Base-by-base conservation (phyloP, 1,284 basidiomycete genomes). In the Heterobasidion occidentale region DNA sequence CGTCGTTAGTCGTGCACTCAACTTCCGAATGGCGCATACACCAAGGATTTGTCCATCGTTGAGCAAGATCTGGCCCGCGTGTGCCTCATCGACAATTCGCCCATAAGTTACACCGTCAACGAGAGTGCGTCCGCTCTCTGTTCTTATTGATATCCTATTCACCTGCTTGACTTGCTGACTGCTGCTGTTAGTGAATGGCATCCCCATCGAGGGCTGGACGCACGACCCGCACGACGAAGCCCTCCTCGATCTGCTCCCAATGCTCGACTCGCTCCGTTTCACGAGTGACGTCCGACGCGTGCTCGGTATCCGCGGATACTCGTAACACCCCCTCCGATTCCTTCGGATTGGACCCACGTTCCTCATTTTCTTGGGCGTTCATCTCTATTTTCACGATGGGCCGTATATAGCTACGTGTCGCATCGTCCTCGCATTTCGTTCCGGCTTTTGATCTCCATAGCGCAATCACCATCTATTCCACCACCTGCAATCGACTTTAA, bases 161-260 rank as follows among this genome's bases (percentile, higher is more conserved):
- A n/a, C 33, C 36, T 17, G 49, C 35, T 27, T 36, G 20, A 20
- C 38, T n/a, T 58, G 14, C 51, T 55, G 50, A 59, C 50, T 35
- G 55, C 15, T 45, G 38, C 38, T 53, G 35, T 47, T 46, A 73
- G 95, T 92, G 50, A 99, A 99, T 71, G 96, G 95, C 50, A 94
- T 99, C 64, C 97, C 96, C 36, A 94, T 99, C 69, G 96, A 99
- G 76, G 96, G 96, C 48, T 99, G 96, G 96, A 98, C 94, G 17
- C 89, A 94, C 60, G 97, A 99, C 71, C 95, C 94, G 20, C 87
- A 88, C 59, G 96, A 99, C 74, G 94, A 98, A 74, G 96, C 95
- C 9, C 77, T 99, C 51, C 84, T 99, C 53, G 95, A 99, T 72
- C 80, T 98, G 56, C 77, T 99, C 19, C 96, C 96, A 19, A 88